A percentile compares a stretch with the other conserved stretches of the same genome.
phyloP scores from a whole-genome alignment of 495 filamentous ascomycete species.

The Lepidopterella palustris region DNA sequence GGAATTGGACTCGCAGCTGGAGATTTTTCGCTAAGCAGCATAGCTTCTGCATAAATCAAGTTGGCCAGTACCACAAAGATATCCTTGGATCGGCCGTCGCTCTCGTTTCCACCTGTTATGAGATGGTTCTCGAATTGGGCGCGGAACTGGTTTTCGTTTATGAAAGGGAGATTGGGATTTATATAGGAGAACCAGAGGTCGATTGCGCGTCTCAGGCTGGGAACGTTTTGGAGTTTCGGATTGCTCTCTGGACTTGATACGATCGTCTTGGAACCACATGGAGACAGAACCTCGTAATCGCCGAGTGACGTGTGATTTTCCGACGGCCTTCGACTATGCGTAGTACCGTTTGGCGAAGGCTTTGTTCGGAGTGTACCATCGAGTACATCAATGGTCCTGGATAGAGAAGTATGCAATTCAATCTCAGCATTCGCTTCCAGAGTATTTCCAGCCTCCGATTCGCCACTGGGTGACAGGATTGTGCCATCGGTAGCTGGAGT shows the following conservation, averaged over 20 bases:
- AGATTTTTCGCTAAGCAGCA: neutral
- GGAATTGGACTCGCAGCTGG: neutral
- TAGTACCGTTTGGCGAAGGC: neutral
- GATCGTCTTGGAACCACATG: neutral
- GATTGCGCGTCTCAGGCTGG: neutral
- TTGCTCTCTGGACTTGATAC: neutral
- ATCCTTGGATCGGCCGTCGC: neutral
- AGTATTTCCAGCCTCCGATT: neutral
- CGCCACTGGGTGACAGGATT: neutral
- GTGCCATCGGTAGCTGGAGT: neutral
- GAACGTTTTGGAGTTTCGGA: neutral
- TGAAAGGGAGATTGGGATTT: neutral
- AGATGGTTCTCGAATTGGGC: neutral
- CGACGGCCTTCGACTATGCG: neutral
- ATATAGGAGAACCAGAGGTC: neutral
- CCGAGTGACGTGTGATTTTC: neutral
- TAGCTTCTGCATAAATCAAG: neutral
- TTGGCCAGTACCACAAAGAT: neutral
- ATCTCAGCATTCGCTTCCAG: neutral
- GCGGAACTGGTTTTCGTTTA: neutral
- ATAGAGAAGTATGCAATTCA: neutral
- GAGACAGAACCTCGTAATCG: neutral
- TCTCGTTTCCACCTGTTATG: neutral
- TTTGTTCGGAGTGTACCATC: neutral
- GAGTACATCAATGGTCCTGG: neutral